phyloP scores from a whole-genome alignment of 2,329 filamentous ascomycete genomes.

The Microdochium trichocladiopsis region DNA sequence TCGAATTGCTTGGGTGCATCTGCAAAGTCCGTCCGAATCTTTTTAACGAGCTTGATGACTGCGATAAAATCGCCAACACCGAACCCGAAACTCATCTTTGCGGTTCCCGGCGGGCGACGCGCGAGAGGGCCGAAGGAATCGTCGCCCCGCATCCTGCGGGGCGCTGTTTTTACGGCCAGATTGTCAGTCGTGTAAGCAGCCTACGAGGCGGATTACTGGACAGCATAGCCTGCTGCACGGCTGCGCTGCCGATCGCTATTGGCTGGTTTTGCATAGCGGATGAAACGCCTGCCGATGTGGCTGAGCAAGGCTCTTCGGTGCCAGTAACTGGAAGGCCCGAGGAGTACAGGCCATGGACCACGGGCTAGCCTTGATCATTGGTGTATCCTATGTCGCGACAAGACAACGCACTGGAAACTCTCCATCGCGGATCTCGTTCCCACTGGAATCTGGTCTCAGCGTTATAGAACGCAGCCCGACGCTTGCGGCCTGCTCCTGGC shows the following conservation, averaged over 20 bases:
- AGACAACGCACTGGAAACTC: too few species aligned
- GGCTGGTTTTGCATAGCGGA: neutral
- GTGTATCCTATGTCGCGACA: too few species aligned
- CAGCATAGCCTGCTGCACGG: neutral
- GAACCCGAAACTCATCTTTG: slow-evolving; percentile 24
- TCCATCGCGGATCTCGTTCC: too few species aligned
- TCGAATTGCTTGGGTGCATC: slow-evolving; percentile 17
- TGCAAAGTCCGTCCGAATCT: slow-evolving; percentile 15
- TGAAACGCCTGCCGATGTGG: neutral
- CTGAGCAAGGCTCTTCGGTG: too few species aligned
- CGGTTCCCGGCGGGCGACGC: neutral
- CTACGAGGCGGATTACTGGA: neutral
- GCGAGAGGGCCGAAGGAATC: neutral
- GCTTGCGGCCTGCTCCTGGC: too few species aligned
- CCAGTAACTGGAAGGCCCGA: too few species aligned
- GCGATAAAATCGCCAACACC: slow-evolving; percentile 23
- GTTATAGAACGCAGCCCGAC: too few species aligned
- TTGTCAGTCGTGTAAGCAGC: neutral
- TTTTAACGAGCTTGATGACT: slow-evolving; percentile 16
- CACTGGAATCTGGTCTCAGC: too few species aligned
- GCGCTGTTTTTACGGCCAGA: neutral
- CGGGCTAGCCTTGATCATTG: too few species aligned
- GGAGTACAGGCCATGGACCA: too few species aligned
- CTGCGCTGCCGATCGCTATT: neutral
- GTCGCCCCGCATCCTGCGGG: neutral